Evolutionary conservation across 257 asterid genomes (phyloP).

Genomic region (Craterostigma plantagineum): DNA sequence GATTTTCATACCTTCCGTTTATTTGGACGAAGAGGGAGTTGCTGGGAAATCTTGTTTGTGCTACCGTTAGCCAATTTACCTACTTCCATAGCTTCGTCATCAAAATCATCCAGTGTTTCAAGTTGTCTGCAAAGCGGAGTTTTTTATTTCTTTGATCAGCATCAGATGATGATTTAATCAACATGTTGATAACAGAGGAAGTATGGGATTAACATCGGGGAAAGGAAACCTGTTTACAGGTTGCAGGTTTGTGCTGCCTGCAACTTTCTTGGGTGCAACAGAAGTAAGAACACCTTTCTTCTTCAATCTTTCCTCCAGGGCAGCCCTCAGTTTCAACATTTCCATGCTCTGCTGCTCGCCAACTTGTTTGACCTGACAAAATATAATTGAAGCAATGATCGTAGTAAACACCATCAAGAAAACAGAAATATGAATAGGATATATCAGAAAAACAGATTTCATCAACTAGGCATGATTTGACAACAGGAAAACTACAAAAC

Average conservation of each 20-base stretch:
- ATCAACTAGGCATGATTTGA: too few species aligned
- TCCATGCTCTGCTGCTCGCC: conserved; percentile 52
- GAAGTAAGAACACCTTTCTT: conserved; percentile 57
- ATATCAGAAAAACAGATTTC: too few species aligned
- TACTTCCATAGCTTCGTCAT: conserved; percentile 52
- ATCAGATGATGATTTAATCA: conserved; percentile 4
- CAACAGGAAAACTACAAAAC: too few species aligned
- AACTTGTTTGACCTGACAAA: conserved; percentile 39
- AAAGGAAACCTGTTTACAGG: conserved; percentile 52
- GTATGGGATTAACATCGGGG: conserved; percentile 1
- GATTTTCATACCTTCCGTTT: conserved; percentile 4
- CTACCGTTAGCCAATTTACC: conserved; percentile 16
- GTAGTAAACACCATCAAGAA: conserved; percentile 5
- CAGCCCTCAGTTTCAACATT: conserved; percentile 80
- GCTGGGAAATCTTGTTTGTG: conserved; percentile 26
- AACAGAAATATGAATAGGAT: not conserved
- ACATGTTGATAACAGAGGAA: not conserved
- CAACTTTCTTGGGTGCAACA: conserved; percentile 28
- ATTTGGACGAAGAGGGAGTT: conserved; percentile 16
- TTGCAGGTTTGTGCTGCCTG: conserved; percentile 17
- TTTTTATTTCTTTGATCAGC: conserved; percentile 7
- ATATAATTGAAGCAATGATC: conserved; percentile 7
- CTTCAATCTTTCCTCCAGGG: conserved; percentile 74
- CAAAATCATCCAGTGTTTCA: conserved; percentile 78
- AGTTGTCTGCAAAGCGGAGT: conserved; percentile 32